phyloP scores from a whole-genome alignment of 2,329 filamentous ascomycete species.

The Chalaropsis ovoidea region DNA sequence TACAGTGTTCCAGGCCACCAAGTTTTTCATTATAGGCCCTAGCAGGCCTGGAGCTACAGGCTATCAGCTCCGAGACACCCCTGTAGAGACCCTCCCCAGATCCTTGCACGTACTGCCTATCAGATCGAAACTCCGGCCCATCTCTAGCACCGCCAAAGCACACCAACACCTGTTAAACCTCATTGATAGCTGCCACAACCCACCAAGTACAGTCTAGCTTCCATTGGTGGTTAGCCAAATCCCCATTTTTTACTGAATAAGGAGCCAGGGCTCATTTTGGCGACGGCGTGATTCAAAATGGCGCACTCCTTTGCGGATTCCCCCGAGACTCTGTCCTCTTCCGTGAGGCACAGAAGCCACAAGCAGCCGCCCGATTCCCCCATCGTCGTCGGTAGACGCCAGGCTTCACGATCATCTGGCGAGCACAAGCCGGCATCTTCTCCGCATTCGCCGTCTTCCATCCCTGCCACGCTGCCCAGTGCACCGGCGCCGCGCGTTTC shows the following conservation, averaged over 20 bases:
- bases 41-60: background rate
- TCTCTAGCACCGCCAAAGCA: constrained; percentile 12
- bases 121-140: constrained; percentile 15
- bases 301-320: background rate
- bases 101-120: constrained; percentile 10
- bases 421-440: background rate
- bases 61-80: background rate
- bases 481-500: background rate
- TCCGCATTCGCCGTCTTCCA: background rate
- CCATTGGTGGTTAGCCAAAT: background rate
- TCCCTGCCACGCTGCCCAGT: background rate
- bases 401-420: background rate
- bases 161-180: background rate
- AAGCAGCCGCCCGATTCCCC: background rate
- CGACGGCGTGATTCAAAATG: background rate
- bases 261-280: no score
- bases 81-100: background rate
- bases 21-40: background rate
- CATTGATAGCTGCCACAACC: background rate
- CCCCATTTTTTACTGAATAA: background rate
- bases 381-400: background rate
- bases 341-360: background rate
- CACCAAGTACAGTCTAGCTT: background rate
- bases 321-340: background rate
- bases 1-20: no score